These are phyloP conservation scores for Erysiphe neolycopersici DNA, from an alignment of 2,329 filamentous ascomycete species.

Conservation along the genomic window DNA sequence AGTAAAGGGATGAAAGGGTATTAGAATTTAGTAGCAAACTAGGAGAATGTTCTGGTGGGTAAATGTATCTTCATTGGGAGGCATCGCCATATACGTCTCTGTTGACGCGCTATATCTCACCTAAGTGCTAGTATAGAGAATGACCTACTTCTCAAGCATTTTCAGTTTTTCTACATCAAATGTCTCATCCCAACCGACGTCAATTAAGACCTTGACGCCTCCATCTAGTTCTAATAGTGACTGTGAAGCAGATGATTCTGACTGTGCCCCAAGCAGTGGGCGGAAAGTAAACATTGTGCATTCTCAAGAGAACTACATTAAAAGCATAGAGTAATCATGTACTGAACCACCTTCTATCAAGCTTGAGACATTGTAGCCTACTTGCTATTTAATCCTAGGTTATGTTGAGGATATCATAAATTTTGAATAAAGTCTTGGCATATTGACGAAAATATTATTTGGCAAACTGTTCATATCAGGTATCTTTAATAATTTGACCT, in stretches of 20 bases:
- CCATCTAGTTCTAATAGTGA: slow-evolving; percentile 94
- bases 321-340: not conserved
- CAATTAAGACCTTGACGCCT: slow-evolving; percentile 80
- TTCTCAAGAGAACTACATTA: not conserved
- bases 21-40: not conserved
- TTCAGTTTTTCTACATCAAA: slow-evolving; percentile 64
- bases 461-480: not conserved
- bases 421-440: not conserved
- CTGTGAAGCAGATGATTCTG: slow-evolving; percentile 63
- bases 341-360: not conserved
- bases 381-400: not conserved
- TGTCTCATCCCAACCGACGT: slow-evolving; percentile 84
- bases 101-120: not conserved
- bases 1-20: not conserved
- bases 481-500: not conserved
- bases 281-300: slow-evolving; percentile 80
- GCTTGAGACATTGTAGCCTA: too few relatives aligned
- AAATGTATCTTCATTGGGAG: not conserved
- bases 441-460: not conserved
- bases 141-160: slow-evolving; percentile 61
- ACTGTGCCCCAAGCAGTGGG: slow-evolving; percentile 72
- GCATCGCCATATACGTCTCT: not conserved
- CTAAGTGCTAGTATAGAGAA: slow-evolving; percentile 2
- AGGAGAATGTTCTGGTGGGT: not conserved
- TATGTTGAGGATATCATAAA: not conserved